phyloP scores from a whole-genome alignment of 257 asterid species.

The Solanum gracilifrons region DNA sequence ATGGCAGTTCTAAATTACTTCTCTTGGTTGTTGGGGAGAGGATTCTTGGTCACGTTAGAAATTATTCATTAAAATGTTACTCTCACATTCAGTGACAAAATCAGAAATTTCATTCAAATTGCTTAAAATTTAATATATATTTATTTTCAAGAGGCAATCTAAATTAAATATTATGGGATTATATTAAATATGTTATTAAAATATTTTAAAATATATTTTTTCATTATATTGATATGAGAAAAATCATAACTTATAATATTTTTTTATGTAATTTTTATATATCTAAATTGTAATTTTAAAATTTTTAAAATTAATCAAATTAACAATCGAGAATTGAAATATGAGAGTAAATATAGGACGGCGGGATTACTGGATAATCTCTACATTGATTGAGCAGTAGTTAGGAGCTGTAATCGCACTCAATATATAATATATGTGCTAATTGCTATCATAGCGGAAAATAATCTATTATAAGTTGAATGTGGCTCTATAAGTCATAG shows the following conservation, averaged over 20 bases:
- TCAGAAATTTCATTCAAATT: no score
- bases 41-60: neutral
- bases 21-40: neutral
- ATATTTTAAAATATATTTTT: no score
- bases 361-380: neutral
- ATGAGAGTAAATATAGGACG: neutral
- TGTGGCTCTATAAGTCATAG: neutral
- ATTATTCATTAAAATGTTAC: neutral
- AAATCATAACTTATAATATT: no score
- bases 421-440: neutral
- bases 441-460: neutral
- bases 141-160: no score
- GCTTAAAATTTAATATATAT: no score
- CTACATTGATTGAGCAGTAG: neutral
- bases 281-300: no score
- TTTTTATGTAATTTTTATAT: no score
- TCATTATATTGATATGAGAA: no score
- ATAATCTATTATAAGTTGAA: neutral
- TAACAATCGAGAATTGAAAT: no score
- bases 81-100: rapidly evolving
- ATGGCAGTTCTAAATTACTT: neutral
- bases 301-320: no score
- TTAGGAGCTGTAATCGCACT: neutral
- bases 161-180: no score
- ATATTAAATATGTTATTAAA: no score